Base-by-base conservation (phyloP, 305 asterid species). In the Solanum hybrid region DNA sequence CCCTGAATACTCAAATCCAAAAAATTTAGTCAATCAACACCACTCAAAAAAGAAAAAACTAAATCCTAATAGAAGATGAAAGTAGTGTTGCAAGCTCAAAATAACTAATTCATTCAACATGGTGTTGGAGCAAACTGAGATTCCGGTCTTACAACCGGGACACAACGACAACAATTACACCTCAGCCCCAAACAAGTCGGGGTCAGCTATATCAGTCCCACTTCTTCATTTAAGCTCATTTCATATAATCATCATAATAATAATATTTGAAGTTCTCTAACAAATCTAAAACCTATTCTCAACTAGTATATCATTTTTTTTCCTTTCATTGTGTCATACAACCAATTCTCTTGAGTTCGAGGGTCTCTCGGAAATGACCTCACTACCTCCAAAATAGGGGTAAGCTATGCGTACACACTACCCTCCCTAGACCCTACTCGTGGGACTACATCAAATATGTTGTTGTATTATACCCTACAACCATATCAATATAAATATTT, bases 1-100 rank as follows among this genome's bases (percentile, higher is more conserved):
- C 97, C 98, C 99, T 97, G 93, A 27, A 40, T 71, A 90, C 76
- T 31, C 88, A 73, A 24, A 69, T 69, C 29, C 42, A 46, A 32
- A 46, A 56, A 88, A 46, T n/a, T 40, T 16, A 9, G 71, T 31
- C 36, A n/a, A 10, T 87, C 51, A 7, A 87, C 29, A 86, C 7
- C 40, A 69, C 27, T 26, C 37, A 77, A 35, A 66, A 16, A 56
- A 10, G 64, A 80, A 38, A 84, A 51, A 69, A 31, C 4, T 32
- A 20, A 7, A 35, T 69, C 75, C 31, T n/a, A 42, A 9, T 42
- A 71, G 26, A 64, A 12, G 16, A 20, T 56, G 34, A 66, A 86
- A 86, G 29, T 27, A 37, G 13, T 14, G 81, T 29, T 81, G 82
- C 38, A 27, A 29, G 10, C 35, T 26, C 31, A 86, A 36, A 20